A percentile compares a stretch with the other conserved stretches of the same genome.
phyloP scores from a whole-genome alignment of 2,329 filamentous ascomycete genomes.

The Sporothrix luriei region DNA sequence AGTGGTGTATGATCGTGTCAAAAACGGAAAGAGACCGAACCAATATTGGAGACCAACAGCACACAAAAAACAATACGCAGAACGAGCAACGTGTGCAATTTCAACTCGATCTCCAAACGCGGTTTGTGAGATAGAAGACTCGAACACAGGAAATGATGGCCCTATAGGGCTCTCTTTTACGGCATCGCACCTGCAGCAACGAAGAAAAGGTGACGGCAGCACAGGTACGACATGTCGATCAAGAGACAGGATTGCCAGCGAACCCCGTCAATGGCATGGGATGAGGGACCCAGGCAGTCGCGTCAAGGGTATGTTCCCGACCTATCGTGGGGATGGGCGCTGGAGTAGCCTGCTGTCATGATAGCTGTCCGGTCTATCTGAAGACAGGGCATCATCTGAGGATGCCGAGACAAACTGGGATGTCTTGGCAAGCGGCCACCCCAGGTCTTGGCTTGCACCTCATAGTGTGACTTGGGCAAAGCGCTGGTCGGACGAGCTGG shows the following conservation, averaged over 20 bases:
- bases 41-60: not conserved
- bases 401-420: not conserved
- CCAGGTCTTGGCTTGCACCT: no score
- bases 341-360: not conserved
- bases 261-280: not conserved
- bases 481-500: not conserved
- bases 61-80: not conserved
- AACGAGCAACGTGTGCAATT: not conserved
- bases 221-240: constrained; percentile 1
- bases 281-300: not conserved
- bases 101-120: no score
- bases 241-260: not conserved
- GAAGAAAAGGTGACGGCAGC: not conserved
- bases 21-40: no score
- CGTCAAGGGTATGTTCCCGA: not conserved
- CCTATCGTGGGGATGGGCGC: not conserved
- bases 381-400: not conserved
- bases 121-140: no score
- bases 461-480: not conserved
- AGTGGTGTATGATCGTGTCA: not conserved
- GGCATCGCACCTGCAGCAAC: no score
- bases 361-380: not conserved
- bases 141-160: no score
- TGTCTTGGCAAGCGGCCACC: not conserved
- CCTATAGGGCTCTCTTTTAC: no score